phyloP scores from a whole-genome alignment of 345 rosid species.

The Lumnitzera racemosa region DNA sequence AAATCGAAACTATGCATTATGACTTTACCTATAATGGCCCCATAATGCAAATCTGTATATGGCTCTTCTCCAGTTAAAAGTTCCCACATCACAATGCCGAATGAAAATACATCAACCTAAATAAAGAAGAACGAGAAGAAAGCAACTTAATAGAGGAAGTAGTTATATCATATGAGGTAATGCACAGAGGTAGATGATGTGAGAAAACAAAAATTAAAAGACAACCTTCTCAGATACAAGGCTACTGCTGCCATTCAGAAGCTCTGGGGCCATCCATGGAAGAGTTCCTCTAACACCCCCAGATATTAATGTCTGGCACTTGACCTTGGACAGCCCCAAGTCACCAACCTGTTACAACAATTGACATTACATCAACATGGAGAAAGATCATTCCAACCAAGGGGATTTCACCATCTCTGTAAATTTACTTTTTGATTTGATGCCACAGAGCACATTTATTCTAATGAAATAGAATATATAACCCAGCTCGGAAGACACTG shows the following conservation, averaged over 20 bases:
- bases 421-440: too few relatives aligned
- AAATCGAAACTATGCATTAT: neutral
- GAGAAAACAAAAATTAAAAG: neutral
- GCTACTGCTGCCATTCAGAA: constrained; percentile 54
- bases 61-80: constrained; percentile 70
- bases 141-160: neutral
- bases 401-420: too few relatives aligned
- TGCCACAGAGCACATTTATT: too few relatives aligned
- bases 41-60: constrained; percentile 59
- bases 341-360: constrained; percentile 46
- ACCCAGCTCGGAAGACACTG: too few relatives aligned
- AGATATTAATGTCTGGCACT: constrained; percentile 57
- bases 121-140: constrained; percentile 7
- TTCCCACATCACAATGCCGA: constrained; percentile 65
- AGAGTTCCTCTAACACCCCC: constrained; percentile 67
- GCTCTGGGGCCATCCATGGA: constrained; percentile 73
- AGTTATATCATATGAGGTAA: too few relatives aligned
- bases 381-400: too few relatives aligned
- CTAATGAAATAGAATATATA: too few relatives aligned
- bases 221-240: constrained; percentile 58
- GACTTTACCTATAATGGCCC: constrained; percentile 53
- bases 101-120: constrained; percentile 66
- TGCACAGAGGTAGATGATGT: neutral
- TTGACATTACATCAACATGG: neutral
- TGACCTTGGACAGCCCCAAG: constrained; percentile 57